Base-by-base conservation (phyloP, 306 rosid genomes). In the Vigna angularis region DNA sequence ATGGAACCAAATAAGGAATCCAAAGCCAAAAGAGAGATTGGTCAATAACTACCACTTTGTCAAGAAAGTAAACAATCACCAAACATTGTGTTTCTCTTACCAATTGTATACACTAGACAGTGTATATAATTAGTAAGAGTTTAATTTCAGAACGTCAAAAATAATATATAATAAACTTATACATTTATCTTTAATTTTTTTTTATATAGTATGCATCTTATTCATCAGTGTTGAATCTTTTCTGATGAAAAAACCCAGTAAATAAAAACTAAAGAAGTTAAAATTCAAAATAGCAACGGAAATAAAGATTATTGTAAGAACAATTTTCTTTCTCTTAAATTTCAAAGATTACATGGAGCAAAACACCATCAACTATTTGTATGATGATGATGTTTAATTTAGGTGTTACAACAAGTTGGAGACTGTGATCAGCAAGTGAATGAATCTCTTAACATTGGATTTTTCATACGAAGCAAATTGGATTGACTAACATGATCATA, bases 41-140 rank as follows among this genome's bases (percentile, higher is more conserved):
- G 90, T 90, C 92, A 88, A 88, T 85, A 83, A 92, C 71, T 65
- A 83, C 77, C 83, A 77, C 82, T 86, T 84, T 78, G 88, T 81
- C 86, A 72, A 76, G 75, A 85, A 87, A 80, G 50, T 72, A 62
- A 51, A 28, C 74, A 44, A 26, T 52, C 32, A 32, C 55, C 42
- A 61, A 50, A 42, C 75, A 79, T 87, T 74, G 49, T 40, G 15
- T 73, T 65, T 66, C 47, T 40, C 38, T 75, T 73, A 77, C 72
- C 79, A 71, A 84, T 71, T 47, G 74, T 63, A 34, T n/a, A 32
- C 65, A 75, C 84, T 76, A 55, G 81, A 26, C 3, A 26, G 3
- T 26, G 28, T 26, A 2, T 26, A 26, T 26, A 26, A 26, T 26
- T 26, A 26, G 28, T 26, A 26, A 26, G 28, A 26, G 28, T 26